A percentile compares a stretch with the other conserved stretches of the same genome.
These are phyloP conservation scores for Colletotrichum tropicale DNA, from an alignment of 2,329 filamentous ascomycete species.

Conservation along the genomic window DNA sequence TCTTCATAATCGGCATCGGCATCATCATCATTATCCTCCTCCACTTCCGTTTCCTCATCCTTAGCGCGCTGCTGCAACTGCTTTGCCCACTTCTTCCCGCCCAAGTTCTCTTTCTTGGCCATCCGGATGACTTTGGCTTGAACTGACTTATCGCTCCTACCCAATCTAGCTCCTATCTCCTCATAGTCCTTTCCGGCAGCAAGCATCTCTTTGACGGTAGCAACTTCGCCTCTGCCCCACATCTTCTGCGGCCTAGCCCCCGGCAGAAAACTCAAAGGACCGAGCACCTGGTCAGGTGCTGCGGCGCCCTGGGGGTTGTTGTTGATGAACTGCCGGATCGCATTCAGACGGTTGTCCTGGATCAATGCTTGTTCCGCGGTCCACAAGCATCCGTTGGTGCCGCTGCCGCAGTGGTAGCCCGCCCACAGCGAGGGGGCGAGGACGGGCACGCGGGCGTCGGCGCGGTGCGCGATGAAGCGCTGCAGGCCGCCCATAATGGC, in stretches of 20 bases:
- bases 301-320: background rate
- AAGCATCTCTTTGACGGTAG: background rate
- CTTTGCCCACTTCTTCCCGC: background rate
- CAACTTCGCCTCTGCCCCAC: background rate
- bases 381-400: background rate
- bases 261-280: background rate
- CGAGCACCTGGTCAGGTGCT: background rate
- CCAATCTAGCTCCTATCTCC: background rate
- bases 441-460: slow-evolving; percentile 17
- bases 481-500: background rate
- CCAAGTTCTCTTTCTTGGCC: background rate
- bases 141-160: background rate
- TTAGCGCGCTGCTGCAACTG: background rate
- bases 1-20: background rate
- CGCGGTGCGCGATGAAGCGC: background rate
- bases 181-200: background rate
- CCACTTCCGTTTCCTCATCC: background rate
- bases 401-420: background rate
- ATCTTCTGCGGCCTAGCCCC: background rate
- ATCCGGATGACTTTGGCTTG: background rate
- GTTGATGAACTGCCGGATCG: background rate
- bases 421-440: slow-evolving; percentile 3
- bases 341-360: background rate
- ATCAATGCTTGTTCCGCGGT: background rate
- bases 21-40: background rate